Percentiles rank a stretch among this genome's conserved stretches.
Conservation (phyloP, 129 eudicot species). For the Ambrosia artemisiifolia region DNA sequence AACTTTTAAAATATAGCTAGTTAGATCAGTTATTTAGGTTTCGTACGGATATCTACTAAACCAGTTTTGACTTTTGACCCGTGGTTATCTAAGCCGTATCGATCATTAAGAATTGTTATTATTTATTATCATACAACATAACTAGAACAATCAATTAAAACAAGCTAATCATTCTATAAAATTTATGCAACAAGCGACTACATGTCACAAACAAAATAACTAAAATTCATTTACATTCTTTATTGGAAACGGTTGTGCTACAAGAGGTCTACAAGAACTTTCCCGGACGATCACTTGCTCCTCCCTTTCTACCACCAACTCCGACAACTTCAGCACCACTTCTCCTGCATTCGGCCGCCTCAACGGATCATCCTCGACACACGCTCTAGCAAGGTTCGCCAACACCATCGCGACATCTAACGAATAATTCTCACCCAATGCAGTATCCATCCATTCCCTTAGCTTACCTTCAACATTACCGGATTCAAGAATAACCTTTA, state of each 20-base stretch:
- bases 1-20: no score
- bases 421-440: slow-evolving; percentile 64
- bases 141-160: background rate
- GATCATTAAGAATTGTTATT: background rate
- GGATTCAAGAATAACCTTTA: slow-evolving; percentile 45
- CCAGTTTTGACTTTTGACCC: no score
- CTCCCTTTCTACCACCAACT: slow-evolving; percentile 48
- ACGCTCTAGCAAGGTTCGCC: slow-evolving; percentile 75
- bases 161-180: background rate
- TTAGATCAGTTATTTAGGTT: no score
- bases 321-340: slow-evolving; percentile 67
- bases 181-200: background rate
- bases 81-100: no score
- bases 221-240: slow-evolving; percentile 24
- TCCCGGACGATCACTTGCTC: slow-evolving; percentile 46
- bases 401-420: slow-evolving; percentile 55
- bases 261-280: slow-evolving; percentile 77
- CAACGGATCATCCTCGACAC: slow-evolving; percentile 61
- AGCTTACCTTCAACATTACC: slow-evolving; percentile 44
- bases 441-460: slow-evolving; percentile 76
- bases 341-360: slow-evolving; percentile 74
- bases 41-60: no score
- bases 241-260: slow-evolving; percentile 36
- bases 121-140: background rate
- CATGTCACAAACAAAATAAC: background rate